Evolutionary conservation across 2,329 filamentous ascomycete genomes (phyloP).

Genomic region (Ophiostoma australiae): DNA sequence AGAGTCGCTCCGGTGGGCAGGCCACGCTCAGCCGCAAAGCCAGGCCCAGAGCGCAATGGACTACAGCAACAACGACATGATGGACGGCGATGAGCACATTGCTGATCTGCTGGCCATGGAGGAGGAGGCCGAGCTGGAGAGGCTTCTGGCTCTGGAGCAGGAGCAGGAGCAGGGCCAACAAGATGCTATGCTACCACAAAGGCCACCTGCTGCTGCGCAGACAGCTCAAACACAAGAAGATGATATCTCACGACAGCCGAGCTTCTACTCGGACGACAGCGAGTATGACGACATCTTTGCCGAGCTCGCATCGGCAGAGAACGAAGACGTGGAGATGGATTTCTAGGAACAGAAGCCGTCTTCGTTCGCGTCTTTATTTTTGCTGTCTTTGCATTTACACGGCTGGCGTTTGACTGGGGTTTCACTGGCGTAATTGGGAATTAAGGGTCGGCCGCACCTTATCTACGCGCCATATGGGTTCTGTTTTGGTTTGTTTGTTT

Average conservation of each 20-base stretch:
- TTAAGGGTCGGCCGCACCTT: not conserved
- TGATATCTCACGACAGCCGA: slow-evolving; percentile 30
- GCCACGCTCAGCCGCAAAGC: not conserved
- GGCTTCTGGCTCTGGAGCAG: not conserved
- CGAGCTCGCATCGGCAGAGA: slow-evolving; percentile 54
- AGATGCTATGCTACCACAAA: not conserved
- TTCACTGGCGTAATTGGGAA: not conserved
- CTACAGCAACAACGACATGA: slow-evolving; percentile 29
- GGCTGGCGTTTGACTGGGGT: not conserved
- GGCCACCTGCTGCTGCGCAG: not conserved
- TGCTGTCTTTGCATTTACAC: not conserved
- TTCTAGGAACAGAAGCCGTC: not conserved
- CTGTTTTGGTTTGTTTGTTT: not conserved
- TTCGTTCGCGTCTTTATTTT: not conserved
- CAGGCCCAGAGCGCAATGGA: slow-evolving; percentile 24
- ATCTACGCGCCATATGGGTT: not conserved
- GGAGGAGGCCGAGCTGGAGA: slow-evolving; percentile 55
- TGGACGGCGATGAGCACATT: slow-evolving; percentile 46
- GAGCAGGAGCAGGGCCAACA: slow-evolving; percentile 6
- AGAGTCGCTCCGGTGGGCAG: slow-evolving; percentile 32
- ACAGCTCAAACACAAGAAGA: not conserved
- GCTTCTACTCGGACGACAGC: slow-evolving; percentile 48
- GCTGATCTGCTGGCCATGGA: slow-evolving; percentile 47
- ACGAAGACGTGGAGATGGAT: slow-evolving; percentile 44
- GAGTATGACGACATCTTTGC: slow-evolving; percentile 63